Base-by-base conservation (phyloP, 1,139 yeast species). In the Magnusiomyces tetraspermus region DNA sequence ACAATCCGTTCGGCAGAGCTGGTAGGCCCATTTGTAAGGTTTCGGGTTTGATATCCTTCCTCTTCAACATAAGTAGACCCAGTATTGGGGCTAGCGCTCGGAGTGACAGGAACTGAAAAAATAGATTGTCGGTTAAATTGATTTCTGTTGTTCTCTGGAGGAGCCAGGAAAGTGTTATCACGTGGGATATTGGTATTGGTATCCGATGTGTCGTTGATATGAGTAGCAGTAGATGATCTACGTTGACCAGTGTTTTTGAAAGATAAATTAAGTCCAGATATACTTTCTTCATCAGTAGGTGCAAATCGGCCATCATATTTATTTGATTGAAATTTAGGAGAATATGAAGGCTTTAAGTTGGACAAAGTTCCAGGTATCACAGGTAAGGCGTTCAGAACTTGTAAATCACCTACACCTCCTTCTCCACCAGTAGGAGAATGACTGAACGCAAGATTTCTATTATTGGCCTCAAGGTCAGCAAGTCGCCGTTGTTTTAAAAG, bases 61-160 rank as follows among this genome's bases (percentile, higher is more conserved):
- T 38, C 42, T 4, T 30, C 48, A 19, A 45, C 38, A 31, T n/a
- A 45, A 17, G 48, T 45, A 3, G 48, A 45, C 3, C 48, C 38
- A 2, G 48, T 45, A 45, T 45, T 45, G 2, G 48, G 8, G 40
- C 40, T 45, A 17, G 26, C 26, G 21, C 31, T 31, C 3, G 40
- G 40, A 38, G 8, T 38, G 5, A 24, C n/a, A 4, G 24, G 17
- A 17, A 24, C 15, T 19, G 42, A 38, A 38, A 24, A 38, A 38
- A 38, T 38, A 5, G 24, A 38, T 17, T 38, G 22, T 19, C n/a
- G 24, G 15, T 38, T 17, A 8, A 8, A 13, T 3, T 5, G 43
- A 37, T 46, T 26, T 26, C 15, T 22, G 10, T 28, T 15, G 11
- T 21, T 17, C 8, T 23, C 2, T 13, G 8, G n/a, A 17, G 23